These are phyloP conservation scores for Sinapis alba DNA, from an alignment of 441 rosid species.

Conservation along the genomic window DNA sequence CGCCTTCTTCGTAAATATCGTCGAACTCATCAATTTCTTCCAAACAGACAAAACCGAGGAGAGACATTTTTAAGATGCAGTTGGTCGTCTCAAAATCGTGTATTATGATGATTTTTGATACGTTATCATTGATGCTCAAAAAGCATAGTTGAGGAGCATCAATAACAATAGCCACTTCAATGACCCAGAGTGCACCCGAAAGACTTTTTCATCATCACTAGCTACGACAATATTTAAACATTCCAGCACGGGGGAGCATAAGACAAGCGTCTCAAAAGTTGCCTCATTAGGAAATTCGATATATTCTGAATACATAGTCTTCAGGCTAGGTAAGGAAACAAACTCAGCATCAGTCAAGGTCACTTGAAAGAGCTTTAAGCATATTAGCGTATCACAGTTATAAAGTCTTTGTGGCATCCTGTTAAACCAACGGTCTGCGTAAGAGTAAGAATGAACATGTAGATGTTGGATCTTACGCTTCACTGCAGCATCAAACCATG, in stretches of 20 bases:
- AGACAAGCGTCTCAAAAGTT: slow-evolving; percentile 2
- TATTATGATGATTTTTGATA: neutral
- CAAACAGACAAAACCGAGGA: neutral
- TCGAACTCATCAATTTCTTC: neutral
- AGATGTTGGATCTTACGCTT: slow-evolving; percentile 12
- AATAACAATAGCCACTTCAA: neutral
- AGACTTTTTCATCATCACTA: neutral
- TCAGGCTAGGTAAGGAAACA: slow-evolving; percentile 12
- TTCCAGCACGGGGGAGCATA: neutral
- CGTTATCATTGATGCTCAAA: neutral
- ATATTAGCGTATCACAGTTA: neutral
- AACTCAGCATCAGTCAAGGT: neutral
- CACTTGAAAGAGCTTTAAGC: neutral
- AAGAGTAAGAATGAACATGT: neutral
- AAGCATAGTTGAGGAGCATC: slow-evolving; percentile 19
- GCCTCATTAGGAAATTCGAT: neutral
- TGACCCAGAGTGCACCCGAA: neutral
- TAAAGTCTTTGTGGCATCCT: slow-evolving; percentile 2
- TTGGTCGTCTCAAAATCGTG: neutral
- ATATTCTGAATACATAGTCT: neutral
- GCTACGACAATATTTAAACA: neutral
- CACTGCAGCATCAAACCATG: slow-evolving; percentile 4
- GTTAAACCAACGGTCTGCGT: neutral
- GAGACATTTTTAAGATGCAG: neutral
- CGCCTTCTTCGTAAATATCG: neutral